phyloP scores from a whole-genome alignment of 2,329 filamentous ascomycete species.

The Fusarium sp. region DNA sequence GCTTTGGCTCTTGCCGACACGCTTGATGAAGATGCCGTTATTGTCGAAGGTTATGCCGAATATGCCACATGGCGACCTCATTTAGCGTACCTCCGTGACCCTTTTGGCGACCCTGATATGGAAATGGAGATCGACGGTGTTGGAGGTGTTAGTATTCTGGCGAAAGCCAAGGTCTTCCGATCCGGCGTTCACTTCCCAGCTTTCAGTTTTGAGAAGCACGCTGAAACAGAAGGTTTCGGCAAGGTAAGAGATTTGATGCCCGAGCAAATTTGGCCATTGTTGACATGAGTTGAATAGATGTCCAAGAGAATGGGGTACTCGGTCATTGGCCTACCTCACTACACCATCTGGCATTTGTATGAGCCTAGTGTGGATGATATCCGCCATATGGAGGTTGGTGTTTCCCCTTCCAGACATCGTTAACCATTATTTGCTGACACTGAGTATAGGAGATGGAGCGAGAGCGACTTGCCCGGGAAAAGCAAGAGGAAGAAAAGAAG shows the following conservation, averaged over 20 bases:
- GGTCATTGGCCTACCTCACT: conserved; percentile 94
- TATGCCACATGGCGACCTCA: conserved; percentile 99
- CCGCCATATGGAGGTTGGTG: conserved; percentile 86
- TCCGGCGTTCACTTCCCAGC: conserved; percentile 97
- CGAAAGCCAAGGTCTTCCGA: conserved; percentile 95
- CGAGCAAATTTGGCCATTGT: background rate
- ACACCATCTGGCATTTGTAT: conserved; percentile 99
- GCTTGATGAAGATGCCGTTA: conserved; percentile 96
- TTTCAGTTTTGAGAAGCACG: conserved; percentile 98
- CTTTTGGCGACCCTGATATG: conserved; percentile 98
- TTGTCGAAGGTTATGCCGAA: conserved; percentile 98
- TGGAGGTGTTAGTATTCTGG: conserved; percentile 95
- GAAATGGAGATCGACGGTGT: conserved; percentile 99
- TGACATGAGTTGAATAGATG: conserved; percentile 72
- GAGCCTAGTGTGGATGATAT: conserved; percentile 99
- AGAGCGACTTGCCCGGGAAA: conserved; percentile 82
- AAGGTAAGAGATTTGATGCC: conserved; percentile 71
- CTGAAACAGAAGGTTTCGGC: conserved; percentile 97
- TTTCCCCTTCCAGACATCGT: background rate
- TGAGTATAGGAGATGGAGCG: conserved; percentile 84
- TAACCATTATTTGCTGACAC: conserved; percentile 17
- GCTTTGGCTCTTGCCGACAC: conserved; percentile 93
- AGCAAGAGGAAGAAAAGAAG: conserved; percentile 75
- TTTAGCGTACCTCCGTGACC: conserved; percentile 94
- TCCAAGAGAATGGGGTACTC: conserved; percentile 95